Conservation (phyloP, 331 rosid genomes). For the Erythrophleum ivorense region DNA sequence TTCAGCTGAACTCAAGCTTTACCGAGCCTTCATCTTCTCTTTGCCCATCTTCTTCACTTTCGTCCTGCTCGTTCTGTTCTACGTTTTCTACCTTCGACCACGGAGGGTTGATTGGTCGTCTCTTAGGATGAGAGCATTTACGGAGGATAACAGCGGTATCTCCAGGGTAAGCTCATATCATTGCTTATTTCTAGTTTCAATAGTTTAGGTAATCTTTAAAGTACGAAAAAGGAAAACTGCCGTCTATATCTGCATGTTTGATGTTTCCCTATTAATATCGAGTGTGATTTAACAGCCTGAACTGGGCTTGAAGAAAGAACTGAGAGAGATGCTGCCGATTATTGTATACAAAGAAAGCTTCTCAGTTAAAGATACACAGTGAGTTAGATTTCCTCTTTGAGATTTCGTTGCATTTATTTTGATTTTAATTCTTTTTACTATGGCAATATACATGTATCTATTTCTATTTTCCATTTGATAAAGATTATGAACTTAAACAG, state of each 20-base stretch:
- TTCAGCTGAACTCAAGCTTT: slow-evolving; percentile 53
- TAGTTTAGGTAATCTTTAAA: not conserved
- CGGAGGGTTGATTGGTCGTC: slow-evolving; percentile 68
- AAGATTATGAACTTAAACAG: not conserved
- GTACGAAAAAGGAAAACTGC: not conserved
- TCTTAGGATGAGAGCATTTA: slow-evolving; percentile 50
- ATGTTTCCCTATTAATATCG: not conserved
- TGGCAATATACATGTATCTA: not conserved
- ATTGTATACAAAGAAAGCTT: slow-evolving; percentile 78
- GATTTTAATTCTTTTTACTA: not conserved
- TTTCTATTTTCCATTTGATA: not conserved
- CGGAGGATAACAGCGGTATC: slow-evolving; percentile 20
- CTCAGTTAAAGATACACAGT: slow-evolving; percentile 80
- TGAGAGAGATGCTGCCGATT: slow-evolving; percentile 86
- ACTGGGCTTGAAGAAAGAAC: slow-evolving; percentile 73
- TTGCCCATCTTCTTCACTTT: slow-evolving; percentile 70
- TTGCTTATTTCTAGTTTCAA: not conserved
- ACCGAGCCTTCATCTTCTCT: slow-evolving; percentile 70
- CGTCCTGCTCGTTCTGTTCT: slow-evolving; percentile 67
- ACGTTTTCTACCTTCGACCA: slow-evolving; percentile 76
- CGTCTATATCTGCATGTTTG: not conserved
- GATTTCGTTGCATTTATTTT: not conserved
- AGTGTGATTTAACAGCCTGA: slow-evolving; percentile 46
- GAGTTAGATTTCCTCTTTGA: slow-evolving; percentile 40
- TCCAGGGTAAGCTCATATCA: slow-evolving; percentile 44